Conservation (phyloP, 495 filamentous ascomycete species). For the Hyaloscypha finlandica region DNA sequence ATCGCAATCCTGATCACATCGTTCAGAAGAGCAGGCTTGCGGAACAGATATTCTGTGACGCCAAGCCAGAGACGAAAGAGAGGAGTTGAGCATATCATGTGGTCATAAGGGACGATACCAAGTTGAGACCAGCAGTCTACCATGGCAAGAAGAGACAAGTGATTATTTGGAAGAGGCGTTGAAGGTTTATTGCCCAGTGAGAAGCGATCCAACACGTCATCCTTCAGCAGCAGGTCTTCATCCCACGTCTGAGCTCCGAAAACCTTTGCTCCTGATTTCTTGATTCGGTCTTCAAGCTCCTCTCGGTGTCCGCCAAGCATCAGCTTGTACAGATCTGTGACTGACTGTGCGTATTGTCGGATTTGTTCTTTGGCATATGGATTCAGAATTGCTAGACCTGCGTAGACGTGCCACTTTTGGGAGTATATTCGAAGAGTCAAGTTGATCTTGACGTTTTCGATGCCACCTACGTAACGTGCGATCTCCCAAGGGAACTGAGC, state of each 20-base stretch:
- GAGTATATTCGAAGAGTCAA: conserved; percentile 94
- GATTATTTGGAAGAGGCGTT: conserved; percentile 78
- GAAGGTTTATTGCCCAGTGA: conserved; percentile 65
- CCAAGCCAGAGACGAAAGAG: conserved; percentile 98
- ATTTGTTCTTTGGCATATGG: conserved; percentile 90
- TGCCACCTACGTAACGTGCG: conserved; percentile 88
- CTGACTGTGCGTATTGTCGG: conserved; percentile 85
- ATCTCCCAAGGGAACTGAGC: conserved; percentile 95
- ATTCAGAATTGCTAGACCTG: conserved; percentile 94
- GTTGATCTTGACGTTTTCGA: conserved; percentile 99
- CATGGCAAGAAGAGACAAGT: conserved; percentile 93
- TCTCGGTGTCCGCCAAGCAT: conserved; percentile 83
- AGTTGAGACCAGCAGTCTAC: conserved; percentile 97
- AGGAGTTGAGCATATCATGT: conserved; percentile 99
- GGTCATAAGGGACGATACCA: conserved; percentile 93
- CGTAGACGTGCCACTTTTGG: conserved; percentile 99
- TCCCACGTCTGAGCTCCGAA: conserved; percentile 61
- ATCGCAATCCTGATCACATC: conserved; percentile 83
- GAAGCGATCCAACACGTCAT: conserved; percentile 86
- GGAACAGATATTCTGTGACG: conserved; percentile 95
- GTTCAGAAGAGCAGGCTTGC: conserved; percentile 79
- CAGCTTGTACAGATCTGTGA: conserved; percentile 93
- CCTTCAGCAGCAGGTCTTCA: conserved; percentile 69
- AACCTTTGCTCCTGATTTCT: conserved; percentile 75
- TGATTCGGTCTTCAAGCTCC: conserved; percentile 80